Percentiles rank a stretch among this genome's conserved stretches.
These are phyloP conservation scores for Sphenostylis stenocarpa DNA, from an alignment of 306 rosid genomes.

Conservation along the genomic window DNA sequence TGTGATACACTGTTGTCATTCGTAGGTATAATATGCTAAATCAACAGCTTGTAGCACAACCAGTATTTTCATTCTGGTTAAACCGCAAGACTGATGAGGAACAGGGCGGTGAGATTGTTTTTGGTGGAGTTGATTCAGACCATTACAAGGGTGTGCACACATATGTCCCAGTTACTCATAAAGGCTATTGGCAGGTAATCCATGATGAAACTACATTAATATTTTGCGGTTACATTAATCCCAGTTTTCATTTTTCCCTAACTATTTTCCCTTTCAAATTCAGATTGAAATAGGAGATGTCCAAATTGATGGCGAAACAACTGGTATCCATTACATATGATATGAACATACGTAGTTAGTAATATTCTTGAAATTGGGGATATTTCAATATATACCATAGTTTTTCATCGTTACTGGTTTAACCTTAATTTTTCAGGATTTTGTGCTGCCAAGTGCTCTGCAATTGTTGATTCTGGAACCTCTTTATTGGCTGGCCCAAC, in stretches of 20 bases:
- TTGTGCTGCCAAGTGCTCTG: conserved; percentile 39
- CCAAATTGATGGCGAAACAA: conserved; percentile 35
- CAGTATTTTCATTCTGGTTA: conserved; percentile 48
- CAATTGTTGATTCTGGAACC: conserved; percentile 48
- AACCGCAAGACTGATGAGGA: conserved; percentile 35
- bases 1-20: not conserved
- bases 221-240: not conserved
- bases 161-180: conserved; percentile 40
- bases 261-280: not conserved
- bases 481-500: conserved; percentile 44
- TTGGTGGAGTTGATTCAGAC: conserved; percentile 45
- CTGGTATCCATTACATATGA: conserved; percentile 29
- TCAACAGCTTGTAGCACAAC: conserved; percentile 34
- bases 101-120: conserved; percentile 44
- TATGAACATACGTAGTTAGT: not conserved
- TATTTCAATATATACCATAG: not conserved
- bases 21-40: conserved; percentile 36
- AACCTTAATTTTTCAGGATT: conserved; percentile 22
- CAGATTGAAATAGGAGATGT: conserved; percentile 46
- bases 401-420: not conserved
- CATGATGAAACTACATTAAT: not conserved
- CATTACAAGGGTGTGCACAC: conserved; percentile 48
- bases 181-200: conserved; percentile 49
- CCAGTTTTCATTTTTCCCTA: not conserved
- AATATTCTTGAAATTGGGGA: not conserved